phyloP scores from a whole-genome alignment of 2,329 filamentous ascomycete species.

The Capronia americana region DNA sequence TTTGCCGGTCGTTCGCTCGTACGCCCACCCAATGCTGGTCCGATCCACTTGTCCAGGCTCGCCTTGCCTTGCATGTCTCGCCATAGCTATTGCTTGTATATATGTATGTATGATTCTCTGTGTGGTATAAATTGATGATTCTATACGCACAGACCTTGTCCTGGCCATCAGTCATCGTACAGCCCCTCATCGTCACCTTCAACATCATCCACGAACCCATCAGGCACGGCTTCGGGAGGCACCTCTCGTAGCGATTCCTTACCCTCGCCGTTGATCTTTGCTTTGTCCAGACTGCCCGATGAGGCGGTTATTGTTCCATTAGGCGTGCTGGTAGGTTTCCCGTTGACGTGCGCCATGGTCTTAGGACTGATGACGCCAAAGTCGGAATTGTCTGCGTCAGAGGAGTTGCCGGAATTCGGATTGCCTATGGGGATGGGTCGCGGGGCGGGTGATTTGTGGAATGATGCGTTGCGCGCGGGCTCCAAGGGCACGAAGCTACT shows the following conservation, averaged over 20 bases:
- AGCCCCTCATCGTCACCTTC: constrained; percentile 36
- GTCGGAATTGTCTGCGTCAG: constrained; percentile 44
- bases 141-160: not conserved
- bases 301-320: constrained; percentile 41
- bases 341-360: constrained; percentile 42
- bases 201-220: constrained; percentile 37
- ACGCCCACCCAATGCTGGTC: too few species aligned
- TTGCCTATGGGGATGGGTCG: constrained; percentile 35
- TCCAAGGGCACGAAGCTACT: not conserved
- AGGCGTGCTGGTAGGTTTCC: constrained; percentile 34
- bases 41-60: too few species aligned
- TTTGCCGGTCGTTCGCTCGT: too few species aligned
- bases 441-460: constrained; percentile 23
- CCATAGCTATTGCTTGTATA: not conserved
- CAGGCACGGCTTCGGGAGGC: constrained; percentile 39
- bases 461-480: not conserved
- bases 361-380: constrained; percentile 40
- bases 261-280: constrained; percentile 49
- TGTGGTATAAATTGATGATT: not conserved
- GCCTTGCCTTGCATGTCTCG: too few species aligned
- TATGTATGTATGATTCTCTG: not conserved
- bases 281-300: constrained; percentile 41
- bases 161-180: constrained; percentile 28
- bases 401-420: constrained; percentile 38
- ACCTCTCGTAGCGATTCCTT: constrained; percentile 18